Evolutionary conservation across 2,329 filamentous ascomycete species (phyloP).

Genomic region (Arthrocladium fulminans): DNA sequence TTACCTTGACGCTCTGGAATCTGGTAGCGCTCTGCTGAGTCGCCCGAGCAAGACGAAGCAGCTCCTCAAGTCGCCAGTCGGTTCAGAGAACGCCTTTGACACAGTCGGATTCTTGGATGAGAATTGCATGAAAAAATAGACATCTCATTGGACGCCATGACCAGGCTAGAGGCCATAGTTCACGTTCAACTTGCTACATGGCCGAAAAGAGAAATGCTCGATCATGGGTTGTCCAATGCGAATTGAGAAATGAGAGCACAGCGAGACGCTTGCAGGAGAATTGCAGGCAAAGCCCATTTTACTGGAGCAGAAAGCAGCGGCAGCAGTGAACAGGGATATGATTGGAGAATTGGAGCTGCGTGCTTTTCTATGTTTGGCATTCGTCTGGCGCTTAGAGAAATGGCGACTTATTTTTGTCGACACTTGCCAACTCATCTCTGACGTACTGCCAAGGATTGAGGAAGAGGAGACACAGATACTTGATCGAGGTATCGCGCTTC

Average conservation of each 20-base stretch:
- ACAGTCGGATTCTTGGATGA: not conserved
- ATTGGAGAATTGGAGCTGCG: slow-evolving; percentile 1
- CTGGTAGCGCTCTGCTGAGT: not conserved
- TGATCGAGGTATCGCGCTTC: too few species aligned
- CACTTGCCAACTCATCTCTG: not conserved
- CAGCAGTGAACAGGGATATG: not conserved
- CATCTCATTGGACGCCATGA: slow-evolving; percentile 2
- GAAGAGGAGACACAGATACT: too few species aligned
- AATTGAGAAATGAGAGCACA: not conserved
- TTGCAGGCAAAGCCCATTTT: not conserved
- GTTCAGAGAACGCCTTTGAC: slow-evolving; percentile 1
- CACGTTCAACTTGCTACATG: not conserved
- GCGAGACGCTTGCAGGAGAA: slow-evolving; percentile 6
- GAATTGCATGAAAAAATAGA: not conserved
- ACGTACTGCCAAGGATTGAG: not conserved
- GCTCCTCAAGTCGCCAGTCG: not conserved
- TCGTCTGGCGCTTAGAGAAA: not conserved
- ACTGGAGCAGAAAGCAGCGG: slow-evolving; percentile 1
- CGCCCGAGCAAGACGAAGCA: not conserved
- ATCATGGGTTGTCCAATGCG: not conserved
- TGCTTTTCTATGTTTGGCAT: not conserved
- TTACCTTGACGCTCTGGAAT: slow-evolving; percentile 1
- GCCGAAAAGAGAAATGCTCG: not conserved
- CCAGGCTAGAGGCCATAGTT: slow-evolving; percentile 3
- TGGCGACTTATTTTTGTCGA: not conserved